Evolutionary conservation across 164 flowering plant species (phyloP), one percentile per base, ranked within the genome.

Genomic region (Santalum album): DNA sequence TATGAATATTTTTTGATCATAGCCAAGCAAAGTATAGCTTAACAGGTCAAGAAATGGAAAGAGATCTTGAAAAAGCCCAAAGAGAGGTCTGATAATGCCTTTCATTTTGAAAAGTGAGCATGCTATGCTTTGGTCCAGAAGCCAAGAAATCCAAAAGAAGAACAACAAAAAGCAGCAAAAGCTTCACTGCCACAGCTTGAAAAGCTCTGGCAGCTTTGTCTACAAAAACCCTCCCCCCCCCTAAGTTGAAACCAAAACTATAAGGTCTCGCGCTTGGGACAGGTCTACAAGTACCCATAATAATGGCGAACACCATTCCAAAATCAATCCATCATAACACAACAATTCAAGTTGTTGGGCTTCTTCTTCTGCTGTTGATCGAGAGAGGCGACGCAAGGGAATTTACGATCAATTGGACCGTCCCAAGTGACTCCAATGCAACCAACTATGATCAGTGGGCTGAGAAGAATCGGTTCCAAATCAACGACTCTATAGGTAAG

Each of bases 401-500:
- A 39, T 80, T 82, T 65, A 66, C 38, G 40, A 84, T 84, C 25
- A 78, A 75, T 7, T 87, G 95, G 95, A 55, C 63, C 50, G 76
- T 73, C 44, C 83, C 92, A 7, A 27, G 64, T 38, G 75, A 75
- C 63, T 23, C 73, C 47, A 17, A 53, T 39, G 34, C 72, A 0
- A 18, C 19, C 12, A 45, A 19, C 39, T 84, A 63, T 49, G 80
- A 79, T 59, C 77, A 82, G 55, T 87, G 98, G 98, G 98, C 98
- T 7, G 86, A 82, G 56, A 70, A 22, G 20, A 65, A 60, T 40
- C 61, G 96, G n/a, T 90, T 91, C 49, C 82, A 71, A 45, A 64
- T 75, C 20, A 87, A 92, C 32, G 95, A 86, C 64, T 77, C 98
- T 11, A 53, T 91, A 16, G 60, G 98, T 86, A 82, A 78, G 85